Base-by-base conservation (phyloP, 2,329 filamentous ascomycete genomes). In the Epicoccum nigrum region DNA sequence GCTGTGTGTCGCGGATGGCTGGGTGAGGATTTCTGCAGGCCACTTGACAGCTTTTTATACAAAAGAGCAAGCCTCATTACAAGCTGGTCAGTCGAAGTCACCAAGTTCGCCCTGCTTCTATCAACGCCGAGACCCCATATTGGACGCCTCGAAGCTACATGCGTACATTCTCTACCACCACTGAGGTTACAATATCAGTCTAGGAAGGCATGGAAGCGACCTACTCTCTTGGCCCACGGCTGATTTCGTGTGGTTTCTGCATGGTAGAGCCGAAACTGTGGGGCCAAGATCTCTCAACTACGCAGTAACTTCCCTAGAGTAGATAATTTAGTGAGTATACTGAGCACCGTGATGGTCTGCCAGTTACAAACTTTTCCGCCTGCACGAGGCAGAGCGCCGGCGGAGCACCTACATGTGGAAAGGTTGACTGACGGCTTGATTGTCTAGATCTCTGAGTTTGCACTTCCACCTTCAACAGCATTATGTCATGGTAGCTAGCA, bases 261-360 rank as follows among this genome's bases (percentile, higher is more conserved):
- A 54, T 41, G 30, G 48, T 57, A 53, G 51, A 59, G 55, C 56
- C 28, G 16, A 25, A 39, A 25, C 44, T 45, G 45, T 51, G 42
- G 56, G 53, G 37, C 50, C 58, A 51, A 34, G 46, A 12, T 27
- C 34, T 38, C 28, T 43, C 20, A 17, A 23, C 25, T 49, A 43
- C 45, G 17, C 51, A 40, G 21, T 51, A 48, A 46, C 40, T 54
- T 56, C 49, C 51, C 42, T 53, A 21, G 17, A 35, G 20, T 39
- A n/a, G n/a, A n/a, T n/a, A 8, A 25, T 49, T n/a, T 12, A 37
- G 21, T 19, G 13, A 25, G 50, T 32, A 31, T 12, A 31, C 34
- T 43, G 52, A 69, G 67, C 54, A 71, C 68, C 65, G 27, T 71
- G 67, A 64, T 71, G 68, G 64, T 31, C 58, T 45, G 37, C 51